Evolutionary conservation across 495 filamentous ascomycete species (phyloP).

Genomic region (Lindgomyces ingoldianus): DNA sequence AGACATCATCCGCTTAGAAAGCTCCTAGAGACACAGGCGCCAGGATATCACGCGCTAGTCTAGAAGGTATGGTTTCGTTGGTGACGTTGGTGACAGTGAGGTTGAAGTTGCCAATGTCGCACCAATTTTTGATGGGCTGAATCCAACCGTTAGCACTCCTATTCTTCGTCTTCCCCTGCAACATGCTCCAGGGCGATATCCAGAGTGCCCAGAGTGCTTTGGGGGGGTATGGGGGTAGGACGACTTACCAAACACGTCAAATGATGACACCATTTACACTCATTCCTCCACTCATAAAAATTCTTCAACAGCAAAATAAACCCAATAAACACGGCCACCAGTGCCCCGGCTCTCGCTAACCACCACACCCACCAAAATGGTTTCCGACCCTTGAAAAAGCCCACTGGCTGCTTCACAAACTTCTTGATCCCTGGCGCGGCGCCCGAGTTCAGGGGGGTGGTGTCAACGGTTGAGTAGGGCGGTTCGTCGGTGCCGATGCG

Average conservation of each 20-base stretch:
- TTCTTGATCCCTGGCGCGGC: conserved; percentile 45
- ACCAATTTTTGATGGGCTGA: conserved; percentile 77
- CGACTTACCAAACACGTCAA: conserved; percentile 84
- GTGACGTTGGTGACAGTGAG: conserved; percentile 6
- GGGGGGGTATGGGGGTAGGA: conserved; percentile 1
- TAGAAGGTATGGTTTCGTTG: not conserved
- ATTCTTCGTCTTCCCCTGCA: too few relatives aligned
- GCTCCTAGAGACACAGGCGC: too few relatives aligned
- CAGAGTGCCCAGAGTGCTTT: not conserved
- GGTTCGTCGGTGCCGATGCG: conserved; percentile 68
- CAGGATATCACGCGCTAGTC: conserved; percentile 9
- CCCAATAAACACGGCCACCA: conserved; percentile 73
- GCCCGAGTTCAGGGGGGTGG: conserved; percentile 20
- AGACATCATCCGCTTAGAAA: too few relatives aligned
- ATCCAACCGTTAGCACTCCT: not conserved
- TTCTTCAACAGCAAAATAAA: conserved; percentile 85
- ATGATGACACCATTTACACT: conserved; percentile 90
- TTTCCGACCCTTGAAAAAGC: conserved; percentile 89
- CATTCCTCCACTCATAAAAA: conserved; percentile 77
- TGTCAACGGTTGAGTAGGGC: conserved; percentile 63
- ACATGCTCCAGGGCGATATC: not conserved
- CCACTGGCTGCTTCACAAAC: conserved; percentile 68
- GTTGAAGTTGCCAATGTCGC: conserved; percentile 54
- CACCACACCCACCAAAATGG: conserved; percentile 98
- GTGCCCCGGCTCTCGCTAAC: conserved; percentile 77